A percentile compares a stretch with the other conserved stretches of the same genome.
These are phyloP conservation scores for Gossypium gossypioides DNA, from an alignment of 441 rosid genomes.

Conservation along the genomic window DNA sequence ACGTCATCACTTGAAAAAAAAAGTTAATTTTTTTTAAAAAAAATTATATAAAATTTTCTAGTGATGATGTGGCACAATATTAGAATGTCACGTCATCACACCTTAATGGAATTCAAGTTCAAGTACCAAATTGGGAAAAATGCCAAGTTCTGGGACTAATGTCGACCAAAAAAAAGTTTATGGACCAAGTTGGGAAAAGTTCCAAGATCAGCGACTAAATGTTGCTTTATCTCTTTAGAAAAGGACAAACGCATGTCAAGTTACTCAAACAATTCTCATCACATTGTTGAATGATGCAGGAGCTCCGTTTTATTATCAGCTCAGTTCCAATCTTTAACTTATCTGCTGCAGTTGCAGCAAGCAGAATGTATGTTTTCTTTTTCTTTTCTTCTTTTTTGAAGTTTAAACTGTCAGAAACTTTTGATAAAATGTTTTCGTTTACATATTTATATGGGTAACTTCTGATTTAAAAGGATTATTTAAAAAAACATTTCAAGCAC, in stretches of 20 bases:
- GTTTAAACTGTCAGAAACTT: background rate
- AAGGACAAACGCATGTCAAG: background rate
- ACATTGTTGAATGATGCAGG: slow-evolving; percentile 40
- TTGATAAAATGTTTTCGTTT: background rate
- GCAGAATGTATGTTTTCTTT: slow-evolving; percentile 52
- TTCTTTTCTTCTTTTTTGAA: slow-evolving; percentile 1
- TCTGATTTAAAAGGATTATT: background rate
- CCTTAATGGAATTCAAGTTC: too few relatives aligned
- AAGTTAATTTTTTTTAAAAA: too few relatives aligned
- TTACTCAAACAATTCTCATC: slow-evolving; percentile 15
- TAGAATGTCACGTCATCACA: too few relatives aligned
- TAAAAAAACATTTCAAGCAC: background rate
- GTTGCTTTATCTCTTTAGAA: background rate
- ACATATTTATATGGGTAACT: background rate
- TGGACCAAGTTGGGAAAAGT: too few relatives aligned
- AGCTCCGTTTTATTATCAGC: slow-evolving; percentile 85
- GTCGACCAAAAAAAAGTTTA: too few relatives aligned
- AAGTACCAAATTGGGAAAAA: too few relatives aligned
- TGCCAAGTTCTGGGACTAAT: too few relatives aligned
- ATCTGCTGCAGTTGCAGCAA: slow-evolving; percentile 82
- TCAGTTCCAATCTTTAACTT: slow-evolving; percentile 90
- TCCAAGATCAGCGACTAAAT: too few relatives aligned
- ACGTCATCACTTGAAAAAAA: too few relatives aligned
- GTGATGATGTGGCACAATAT: too few relatives aligned
- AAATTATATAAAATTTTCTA: too few relatives aligned